Conservation (phyloP, 805 yeast species). For the Yarrowia deformans region DNA sequence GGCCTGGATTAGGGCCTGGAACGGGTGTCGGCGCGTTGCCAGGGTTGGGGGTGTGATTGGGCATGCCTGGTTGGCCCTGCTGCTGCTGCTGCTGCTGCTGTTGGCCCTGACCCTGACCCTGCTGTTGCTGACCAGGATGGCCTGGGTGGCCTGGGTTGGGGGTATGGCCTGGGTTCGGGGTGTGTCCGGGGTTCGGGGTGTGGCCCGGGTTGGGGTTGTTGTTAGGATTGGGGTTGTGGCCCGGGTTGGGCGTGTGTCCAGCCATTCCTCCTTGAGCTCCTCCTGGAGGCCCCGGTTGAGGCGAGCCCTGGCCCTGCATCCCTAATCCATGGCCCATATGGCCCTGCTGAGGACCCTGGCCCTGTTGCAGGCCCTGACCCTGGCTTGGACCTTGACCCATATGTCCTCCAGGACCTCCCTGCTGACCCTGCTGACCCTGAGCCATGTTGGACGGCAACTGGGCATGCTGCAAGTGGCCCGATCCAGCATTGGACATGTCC, state of each 20-base stretch:
- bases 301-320: conserved; percentile 6
- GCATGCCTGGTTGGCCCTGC: background rate
- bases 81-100: background rate
- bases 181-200: background rate
- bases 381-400: conserved; percentile 2
- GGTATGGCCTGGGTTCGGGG: background rate
- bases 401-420: background rate
- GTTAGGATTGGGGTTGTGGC: background rate
- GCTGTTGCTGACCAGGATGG: background rate
- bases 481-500: conserved; percentile 29
- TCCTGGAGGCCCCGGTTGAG: conserved; percentile 4
- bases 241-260: background rate
- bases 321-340: conserved; percentile 18
- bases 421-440: background rate
- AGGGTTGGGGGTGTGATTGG: conserved; percentile 13
- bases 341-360: background rate
- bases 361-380: conserved; percentile 13
- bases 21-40: conserved; percentile 14
- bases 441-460: conserved; percentile 14
- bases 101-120: background rate
- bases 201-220: background rate
- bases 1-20: conserved; percentile 9
- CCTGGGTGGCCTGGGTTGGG: conserved; percentile 12
- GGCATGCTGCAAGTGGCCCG: conserved; percentile 27
- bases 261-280: too few relatives aligned